Evolutionary conservation across 2,329 filamentous ascomycete genomes (phyloP).

Genomic region (Beauveria sp.): DNA sequence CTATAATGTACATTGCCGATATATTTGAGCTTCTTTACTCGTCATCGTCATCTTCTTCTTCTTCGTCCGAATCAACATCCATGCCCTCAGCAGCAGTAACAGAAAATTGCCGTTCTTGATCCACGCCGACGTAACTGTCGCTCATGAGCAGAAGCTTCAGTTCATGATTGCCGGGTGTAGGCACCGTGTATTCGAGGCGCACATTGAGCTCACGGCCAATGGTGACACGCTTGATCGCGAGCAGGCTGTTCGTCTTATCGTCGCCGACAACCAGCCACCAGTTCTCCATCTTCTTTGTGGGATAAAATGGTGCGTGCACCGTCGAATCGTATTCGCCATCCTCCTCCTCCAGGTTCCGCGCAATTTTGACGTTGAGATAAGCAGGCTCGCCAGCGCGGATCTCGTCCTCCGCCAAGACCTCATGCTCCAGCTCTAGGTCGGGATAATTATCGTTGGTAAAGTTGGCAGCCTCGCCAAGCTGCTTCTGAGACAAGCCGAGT

Average conservation of each 20-base stretch:
- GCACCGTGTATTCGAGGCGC: constrained; percentile 81
- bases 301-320: constrained; percentile 94
- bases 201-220: constrained; percentile 71
- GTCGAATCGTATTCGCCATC: constrained; percentile 63
- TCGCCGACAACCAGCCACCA: constrained; percentile 98
- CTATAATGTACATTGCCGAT: constrained; percentile 11
- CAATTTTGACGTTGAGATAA: constrained; percentile 75
- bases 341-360: constrained; percentile 70
- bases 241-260: constrained; percentile 75
- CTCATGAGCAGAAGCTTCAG: constrained; percentile 93
- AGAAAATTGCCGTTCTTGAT: constrained; percentile 86
- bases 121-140: constrained; percentile 92
- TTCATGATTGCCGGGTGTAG: constrained; percentile 73
- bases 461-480: constrained; percentile 80
- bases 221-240: constrained; percentile 92
- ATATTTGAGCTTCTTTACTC: constrained; percentile 11
- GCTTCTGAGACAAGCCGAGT: constrained; percentile 69
- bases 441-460: constrained; percentile 98
- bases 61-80: constrained; percentile 80
- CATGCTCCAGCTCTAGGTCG: constrained; percentile 84
- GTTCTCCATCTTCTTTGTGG: constrained; percentile 85
- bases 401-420: constrained; percentile 71
- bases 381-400: constrained; percentile 75
- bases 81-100: constrained; percentile 84
- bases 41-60: constrained; percentile 43